phyloP scores from a whole-genome alignment of 2,329 filamentous ascomycete species.

The Fusarium fracticaudum region DNA sequence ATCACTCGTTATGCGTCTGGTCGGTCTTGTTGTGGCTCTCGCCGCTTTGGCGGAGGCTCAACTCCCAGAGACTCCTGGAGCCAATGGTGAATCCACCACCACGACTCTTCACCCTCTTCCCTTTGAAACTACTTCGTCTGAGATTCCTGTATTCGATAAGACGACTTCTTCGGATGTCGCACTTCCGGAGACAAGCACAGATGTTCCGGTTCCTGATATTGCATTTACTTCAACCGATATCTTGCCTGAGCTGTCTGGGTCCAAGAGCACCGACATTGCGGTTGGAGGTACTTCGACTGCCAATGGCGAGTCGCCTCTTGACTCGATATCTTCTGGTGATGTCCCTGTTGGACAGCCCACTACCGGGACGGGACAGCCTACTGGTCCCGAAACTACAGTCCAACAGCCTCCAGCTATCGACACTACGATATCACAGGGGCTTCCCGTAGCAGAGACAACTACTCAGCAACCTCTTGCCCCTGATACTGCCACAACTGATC shows the following conservation, averaged over 20 bases:
- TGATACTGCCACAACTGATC: neutral
- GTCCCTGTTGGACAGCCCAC: neutral
- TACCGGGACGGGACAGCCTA: neutral
- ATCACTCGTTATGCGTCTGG: slow-evolving; percentile 10
- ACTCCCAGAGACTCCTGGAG: neutral
- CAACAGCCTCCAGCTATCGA: neutral
- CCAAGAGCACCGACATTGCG: neutral
- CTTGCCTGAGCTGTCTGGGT: neutral
- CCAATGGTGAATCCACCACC: neutral
- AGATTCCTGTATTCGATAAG: neutral
- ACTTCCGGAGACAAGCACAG: neutral
- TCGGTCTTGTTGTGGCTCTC: neutral
- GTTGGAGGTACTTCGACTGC: neutral
- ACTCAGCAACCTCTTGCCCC: neutral
- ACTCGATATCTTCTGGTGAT: neutral
- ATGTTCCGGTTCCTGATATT: neutral
- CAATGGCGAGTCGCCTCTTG: neutral
- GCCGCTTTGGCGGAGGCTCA: neutral
- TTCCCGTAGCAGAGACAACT: neutral
- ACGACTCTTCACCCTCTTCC: neutral
- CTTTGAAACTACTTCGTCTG: neutral
- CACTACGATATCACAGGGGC: neutral
- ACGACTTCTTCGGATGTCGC: neutral
- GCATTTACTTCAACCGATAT: neutral
- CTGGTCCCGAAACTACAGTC: neutral